These are phyloP conservation scores for Pseudotulostoma volvatum DNA, from an alignment of 495 filamentous ascomycete species.

Conservation along the genomic window DNA sequence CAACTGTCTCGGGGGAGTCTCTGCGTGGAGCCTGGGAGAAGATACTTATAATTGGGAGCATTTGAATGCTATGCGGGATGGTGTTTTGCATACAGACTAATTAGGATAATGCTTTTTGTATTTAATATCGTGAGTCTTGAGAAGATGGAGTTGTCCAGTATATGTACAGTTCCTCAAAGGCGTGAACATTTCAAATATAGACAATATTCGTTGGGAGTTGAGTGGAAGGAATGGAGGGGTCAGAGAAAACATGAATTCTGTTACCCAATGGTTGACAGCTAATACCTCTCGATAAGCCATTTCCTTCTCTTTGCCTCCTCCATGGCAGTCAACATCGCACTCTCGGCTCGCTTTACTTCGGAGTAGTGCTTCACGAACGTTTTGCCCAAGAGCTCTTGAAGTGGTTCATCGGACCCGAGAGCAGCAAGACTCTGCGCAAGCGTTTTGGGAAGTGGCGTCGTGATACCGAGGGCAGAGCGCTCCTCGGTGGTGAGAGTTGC, in stretches of 20 bases:
- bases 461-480: constrained; percentile 36
- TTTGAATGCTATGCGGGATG: constrained; percentile 38
- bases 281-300: constrained; percentile 46
- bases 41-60: constrained; percentile 42
- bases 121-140: too few species aligned
- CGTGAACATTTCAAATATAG: too few species aligned
- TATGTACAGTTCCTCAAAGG: too few species aligned
- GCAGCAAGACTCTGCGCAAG: constrained; percentile 36
- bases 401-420: constrained; percentile 26
- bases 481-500: constrained; percentile 22
- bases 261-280: too few species aligned
- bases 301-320: constrained; percentile 30
- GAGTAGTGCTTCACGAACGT: constrained; percentile 43
- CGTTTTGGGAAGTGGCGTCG: constrained; percentile 30
- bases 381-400: constrained; percentile 31
- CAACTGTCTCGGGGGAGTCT: constrained; percentile 48
- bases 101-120: too few species aligned
- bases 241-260: too few species aligned
- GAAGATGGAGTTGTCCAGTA: too few species aligned
- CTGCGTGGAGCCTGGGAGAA: constrained; percentile 61
- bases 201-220: too few species aligned
- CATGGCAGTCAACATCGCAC: constrained; percentile 31
- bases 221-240: too few species aligned
- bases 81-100: constrained; percentile 22
- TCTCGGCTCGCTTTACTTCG: constrained; percentile 40